Conservation (phyloP, 139 green algal genomes). For the Gonium pectorale region DNA sequence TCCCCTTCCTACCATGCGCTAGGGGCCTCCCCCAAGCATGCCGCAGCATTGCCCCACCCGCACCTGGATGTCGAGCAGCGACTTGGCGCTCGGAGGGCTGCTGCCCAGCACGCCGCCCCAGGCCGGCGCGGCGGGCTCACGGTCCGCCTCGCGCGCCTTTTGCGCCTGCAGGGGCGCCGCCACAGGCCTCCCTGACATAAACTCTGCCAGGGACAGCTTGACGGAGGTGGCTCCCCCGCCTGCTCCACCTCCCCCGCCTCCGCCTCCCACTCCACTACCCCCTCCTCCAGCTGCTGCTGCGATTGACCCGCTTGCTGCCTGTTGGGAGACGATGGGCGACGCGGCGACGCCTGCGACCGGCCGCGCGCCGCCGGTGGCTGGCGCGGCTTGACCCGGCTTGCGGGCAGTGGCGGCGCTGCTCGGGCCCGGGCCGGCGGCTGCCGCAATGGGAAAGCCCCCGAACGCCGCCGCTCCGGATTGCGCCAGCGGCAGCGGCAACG, state of each 20-base stretch:
- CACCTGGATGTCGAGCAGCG: constrained; percentile 44
- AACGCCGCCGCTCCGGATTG: not conserved
- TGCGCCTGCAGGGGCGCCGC: not conserved
- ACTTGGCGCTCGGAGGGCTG: constrained; percentile 1
- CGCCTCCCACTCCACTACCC: too few species aligned
- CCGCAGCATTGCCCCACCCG: not conserved
- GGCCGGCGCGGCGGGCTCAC: not conserved
- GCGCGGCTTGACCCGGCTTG: not conserved
- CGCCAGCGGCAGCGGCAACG: not conserved
- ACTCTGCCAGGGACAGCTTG: constrained; percentile 42
- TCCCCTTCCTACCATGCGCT: not conserved
- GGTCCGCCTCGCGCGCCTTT: not conserved
- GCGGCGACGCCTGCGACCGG: not conserved
- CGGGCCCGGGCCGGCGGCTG: not conserved
- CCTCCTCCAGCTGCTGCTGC: not conserved
- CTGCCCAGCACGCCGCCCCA: constrained; percentile 10
- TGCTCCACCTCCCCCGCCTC: not conserved
- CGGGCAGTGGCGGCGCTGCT: not conserved
- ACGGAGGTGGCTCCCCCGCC: too few species aligned
- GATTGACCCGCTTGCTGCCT: too few species aligned
- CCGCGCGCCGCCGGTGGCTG: not conserved
- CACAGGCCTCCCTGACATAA: constrained; percentile 20
- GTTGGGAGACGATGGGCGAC: too few species aligned
- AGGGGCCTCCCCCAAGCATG: not conserved
- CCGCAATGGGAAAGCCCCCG: constrained; percentile 4